A percentile compares a stretch with the other conserved stretches of the same genome.
These are phyloP conservation scores for Tuber melanosporum DNA, from an alignment of 495 filamentous ascomycete genomes.

Conservation along the genomic window DNA sequence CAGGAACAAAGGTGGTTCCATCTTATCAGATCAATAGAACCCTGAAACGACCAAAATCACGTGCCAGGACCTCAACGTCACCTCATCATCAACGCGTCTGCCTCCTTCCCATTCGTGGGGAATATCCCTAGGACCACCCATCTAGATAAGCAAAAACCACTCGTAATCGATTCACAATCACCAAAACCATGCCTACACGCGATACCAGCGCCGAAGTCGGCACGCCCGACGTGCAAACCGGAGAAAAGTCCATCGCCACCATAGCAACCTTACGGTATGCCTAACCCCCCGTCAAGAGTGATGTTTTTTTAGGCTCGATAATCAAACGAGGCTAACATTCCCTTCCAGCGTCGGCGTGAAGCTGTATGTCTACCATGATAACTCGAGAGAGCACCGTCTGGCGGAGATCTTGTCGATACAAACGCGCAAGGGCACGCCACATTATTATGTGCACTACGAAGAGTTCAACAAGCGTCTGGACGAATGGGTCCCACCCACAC, in stretches of 20 bases:
- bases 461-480: constrained; percentile 99
- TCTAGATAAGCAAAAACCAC: background rate
- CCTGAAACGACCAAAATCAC: background rate
- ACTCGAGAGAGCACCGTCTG: constrained; percentile 65
- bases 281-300: background rate
- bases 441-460: constrained; percentile 95
- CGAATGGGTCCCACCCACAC: constrained; percentile 78
- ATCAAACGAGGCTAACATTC: constrained; percentile 43
- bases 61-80: background rate
- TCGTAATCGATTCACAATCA: background rate
- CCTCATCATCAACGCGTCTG: background rate
- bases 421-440: constrained; percentile 71
- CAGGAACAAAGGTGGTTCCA: too few species aligned
- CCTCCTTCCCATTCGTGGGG: background rate
- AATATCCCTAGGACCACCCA: background rate
- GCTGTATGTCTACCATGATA: constrained; percentile 39
- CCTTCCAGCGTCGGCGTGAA: constrained; percentile 62
- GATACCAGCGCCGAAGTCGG: constrained; percentile 33
- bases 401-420: constrained; percentile 89
- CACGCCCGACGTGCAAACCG: constrained; percentile 35
- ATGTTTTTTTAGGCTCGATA: background rate
- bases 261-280: constrained; percentile 67
- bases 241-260: constrained; percentile 68
- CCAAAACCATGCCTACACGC: constrained; percentile 32
- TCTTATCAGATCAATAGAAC: background rate